phyloP scores from a whole-genome alignment of 2,329 filamentous ascomycete genomes.

The Exophiala bonariae region DNA sequence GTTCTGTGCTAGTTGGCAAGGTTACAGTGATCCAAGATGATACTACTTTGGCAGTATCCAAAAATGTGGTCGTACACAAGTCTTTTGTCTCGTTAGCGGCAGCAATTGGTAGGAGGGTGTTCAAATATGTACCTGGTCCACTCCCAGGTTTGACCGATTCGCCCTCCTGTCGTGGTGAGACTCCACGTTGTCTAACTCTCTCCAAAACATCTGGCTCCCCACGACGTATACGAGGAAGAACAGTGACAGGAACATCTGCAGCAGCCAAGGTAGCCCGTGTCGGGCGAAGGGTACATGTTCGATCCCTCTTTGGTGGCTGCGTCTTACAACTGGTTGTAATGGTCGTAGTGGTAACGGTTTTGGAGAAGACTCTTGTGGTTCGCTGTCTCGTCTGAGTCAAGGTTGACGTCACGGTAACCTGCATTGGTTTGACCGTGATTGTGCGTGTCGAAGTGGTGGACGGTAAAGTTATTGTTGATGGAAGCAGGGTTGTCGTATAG shows the following conservation, averaged over 20 bases:
- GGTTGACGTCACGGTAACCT: slow-evolving; percentile 20
- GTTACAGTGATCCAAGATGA: slow-evolving; percentile 20
- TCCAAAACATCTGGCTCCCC: not conserved
- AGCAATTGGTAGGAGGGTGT: not conserved
- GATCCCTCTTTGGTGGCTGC: slow-evolving; percentile 17
- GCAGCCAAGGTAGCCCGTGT: slow-evolving; percentile 21
- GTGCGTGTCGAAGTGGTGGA: slow-evolving; percentile 18
- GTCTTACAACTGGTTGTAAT: slow-evolving; percentile 16
- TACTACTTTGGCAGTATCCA: slow-evolving; percentile 14
- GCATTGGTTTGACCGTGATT: slow-evolving; percentile 15
- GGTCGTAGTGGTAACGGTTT: slow-evolving; percentile 18
- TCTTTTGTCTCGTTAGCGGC: slow-evolving; percentile 10
- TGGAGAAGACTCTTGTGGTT: slow-evolving; percentile 15
- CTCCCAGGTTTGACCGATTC: slow-evolving; percentile 4
- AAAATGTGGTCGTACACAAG: slow-evolving; percentile 21
- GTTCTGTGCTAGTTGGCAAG: slow-evolving; percentile 22
- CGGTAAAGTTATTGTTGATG: slow-evolving; percentile 22
- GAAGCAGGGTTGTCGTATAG: slow-evolving; percentile 14
- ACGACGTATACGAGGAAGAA: slow-evolving; percentile 5
- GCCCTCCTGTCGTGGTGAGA: slow-evolving; percentile 2
- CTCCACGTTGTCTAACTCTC: not conserved
- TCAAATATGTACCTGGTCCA: slow-evolving; percentile 14
- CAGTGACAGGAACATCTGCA: not conserved
- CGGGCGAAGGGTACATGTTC: slow-evolving; percentile 20
- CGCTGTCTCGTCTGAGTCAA: slow-evolving; percentile 16